Evolutionary conservation across 305 asterid genomes (phyloP).

Genomic region (Fraxinus paxiana): DNA sequence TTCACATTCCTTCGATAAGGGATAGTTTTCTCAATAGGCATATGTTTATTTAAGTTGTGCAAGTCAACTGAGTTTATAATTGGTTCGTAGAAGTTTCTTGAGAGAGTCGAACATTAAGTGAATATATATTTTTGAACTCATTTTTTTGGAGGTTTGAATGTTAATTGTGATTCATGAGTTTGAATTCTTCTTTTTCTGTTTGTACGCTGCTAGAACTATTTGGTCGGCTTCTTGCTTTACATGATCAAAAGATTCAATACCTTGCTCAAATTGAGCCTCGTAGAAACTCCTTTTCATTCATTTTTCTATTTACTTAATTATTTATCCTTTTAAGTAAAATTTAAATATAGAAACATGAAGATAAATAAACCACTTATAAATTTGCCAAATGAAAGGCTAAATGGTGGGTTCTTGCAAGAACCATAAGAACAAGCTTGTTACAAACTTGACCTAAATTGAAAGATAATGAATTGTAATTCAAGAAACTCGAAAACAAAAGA

Average conservation of each 20-base stretch:
- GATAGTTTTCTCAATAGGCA: neutral
- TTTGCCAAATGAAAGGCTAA: neutral
- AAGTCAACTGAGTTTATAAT: neutral
- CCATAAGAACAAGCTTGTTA: neutral
- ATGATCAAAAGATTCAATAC: neutral
- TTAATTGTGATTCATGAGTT: neutral
- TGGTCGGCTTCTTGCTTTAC: neutral
- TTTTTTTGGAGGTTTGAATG: neutral
- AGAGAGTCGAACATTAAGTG: neutral
- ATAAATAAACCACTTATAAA: neutral
- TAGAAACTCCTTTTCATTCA: neutral
- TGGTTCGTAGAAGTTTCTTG: neutral
- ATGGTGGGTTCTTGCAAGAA: neutral
- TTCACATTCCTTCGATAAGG: neutral
- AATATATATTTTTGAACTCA: neutral
- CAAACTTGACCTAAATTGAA: neutral
- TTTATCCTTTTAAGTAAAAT: constrained; percentile 20
- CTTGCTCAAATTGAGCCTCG: neutral
- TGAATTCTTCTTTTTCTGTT: neutral
- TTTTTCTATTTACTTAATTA: neutral
- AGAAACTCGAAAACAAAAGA: neutral
- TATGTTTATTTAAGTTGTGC: neutral
- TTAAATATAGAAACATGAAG: neutral
- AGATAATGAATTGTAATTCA: neutral
- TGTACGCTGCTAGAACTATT: neutral